Conservation (phyloP, 2,329 filamentous ascomycete species). For the Aspergillus ochraceus region DNA sequence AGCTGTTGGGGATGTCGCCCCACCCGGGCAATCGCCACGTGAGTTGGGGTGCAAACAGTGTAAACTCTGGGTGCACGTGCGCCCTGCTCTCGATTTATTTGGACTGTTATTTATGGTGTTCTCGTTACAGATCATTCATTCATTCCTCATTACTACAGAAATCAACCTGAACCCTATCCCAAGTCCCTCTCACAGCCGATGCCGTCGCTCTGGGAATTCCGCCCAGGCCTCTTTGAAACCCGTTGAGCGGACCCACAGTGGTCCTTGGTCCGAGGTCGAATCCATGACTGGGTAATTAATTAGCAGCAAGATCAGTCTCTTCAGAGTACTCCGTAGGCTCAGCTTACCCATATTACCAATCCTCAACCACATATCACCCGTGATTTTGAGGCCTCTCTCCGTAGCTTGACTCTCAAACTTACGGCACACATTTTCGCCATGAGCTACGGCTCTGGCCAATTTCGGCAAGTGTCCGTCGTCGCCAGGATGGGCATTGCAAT, state of each 20-base stretch:
- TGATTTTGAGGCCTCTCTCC: slow-evolving; percentile 35
- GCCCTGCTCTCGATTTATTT: not conserved
- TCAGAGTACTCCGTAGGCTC: not conserved
- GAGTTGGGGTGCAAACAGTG: slow-evolving; percentile 3
- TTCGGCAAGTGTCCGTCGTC: slow-evolving; percentile 87
- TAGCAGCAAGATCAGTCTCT: not conserved
- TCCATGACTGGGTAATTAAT: slow-evolving; percentile 28
- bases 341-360: slow-evolving; percentile 46
- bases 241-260: slow-evolving; percentile 40
- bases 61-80: not conserved
- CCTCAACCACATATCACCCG: slow-evolving; percentile 46
- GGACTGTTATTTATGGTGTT: not conserved
- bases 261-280: slow-evolving; percentile 30
- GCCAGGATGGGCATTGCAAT: slow-evolving; percentile 43
- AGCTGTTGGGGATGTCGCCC: slow-evolving; percentile 36
- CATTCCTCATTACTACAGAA: not conserved
- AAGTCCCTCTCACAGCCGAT: slow-evolving; percentile 17
- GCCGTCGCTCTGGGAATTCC: slow-evolving; percentile 19
- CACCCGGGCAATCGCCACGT: slow-evolving; percentile 29
- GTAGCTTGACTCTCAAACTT: slow-evolving; percentile 30
- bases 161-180: too few relatives aligned
- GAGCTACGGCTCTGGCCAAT: slow-evolving; percentile 66
- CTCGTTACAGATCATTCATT: not conserved
- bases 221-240: slow-evolving; percentile 47
- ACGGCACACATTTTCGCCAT: slow-evolving; percentile 58